Evolutionary conservation across 306 rosid species (phyloP), one percentile per base, ranked within the genome.

Genomic region (Pterocarpus macrocarpus): DNA sequence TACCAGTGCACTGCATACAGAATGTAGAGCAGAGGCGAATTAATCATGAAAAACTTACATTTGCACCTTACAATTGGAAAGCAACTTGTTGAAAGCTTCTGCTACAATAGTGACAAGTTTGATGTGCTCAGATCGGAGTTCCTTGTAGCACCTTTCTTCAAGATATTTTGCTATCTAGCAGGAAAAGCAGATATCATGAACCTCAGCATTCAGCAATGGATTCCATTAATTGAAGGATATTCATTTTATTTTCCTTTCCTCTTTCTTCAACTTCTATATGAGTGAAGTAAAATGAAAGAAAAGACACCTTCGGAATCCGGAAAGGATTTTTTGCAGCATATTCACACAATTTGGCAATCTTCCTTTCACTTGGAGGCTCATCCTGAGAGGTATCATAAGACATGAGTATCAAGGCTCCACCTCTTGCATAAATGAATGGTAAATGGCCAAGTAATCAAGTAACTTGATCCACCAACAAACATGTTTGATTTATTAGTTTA

Each of bases 91-190:
- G 88, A 93, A 93, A 32, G 89, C 77, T 69, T 90, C 97, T 10
- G 88, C 82, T 56, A 96, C 85, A 82, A 92, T 87, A 65, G 78
- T 87, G 82, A 93, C 87, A 39, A 89, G 69, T 80, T 88, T 91
- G 76, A 92, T 62, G 85, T 93, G 93, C 70, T 84, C 97, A 34
- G 85, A 71, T 78, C 92, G 84, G 68, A 96, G 92, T 86, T 96
- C 99, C 85, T 90, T 96, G 84, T 75, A 87, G 85, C 97, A 96
- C 84, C 99, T 90, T 67, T 96, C 98, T 89, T 93, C 99, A 52
- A 96, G 99, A 92, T 87, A 88, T 71, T 92, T 96, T 39, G 91
- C 98, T 76, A 96, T 96, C 99, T 96, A 76, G 61, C 62, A 56
- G 82, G 73, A 64, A 79, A 70, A 55, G 64, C 45, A 65, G 56